Evolutionary conservation across 768 basidiomycete species (phyloP).

Genomic region (Phlebiopsis gigantea): DNA sequence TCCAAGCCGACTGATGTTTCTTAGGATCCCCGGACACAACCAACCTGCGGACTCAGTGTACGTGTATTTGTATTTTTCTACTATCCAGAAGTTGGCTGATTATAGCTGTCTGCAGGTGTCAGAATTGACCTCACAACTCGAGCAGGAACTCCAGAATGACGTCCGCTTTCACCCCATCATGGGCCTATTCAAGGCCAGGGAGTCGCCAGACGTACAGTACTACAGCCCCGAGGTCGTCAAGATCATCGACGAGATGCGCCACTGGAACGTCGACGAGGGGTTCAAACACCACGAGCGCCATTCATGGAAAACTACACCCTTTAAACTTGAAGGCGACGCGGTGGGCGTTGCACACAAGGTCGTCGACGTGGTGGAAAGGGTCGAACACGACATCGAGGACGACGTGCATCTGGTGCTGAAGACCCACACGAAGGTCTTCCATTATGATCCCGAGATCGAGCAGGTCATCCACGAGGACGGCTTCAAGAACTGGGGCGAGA

Average conservation of each 20-base stretch:
- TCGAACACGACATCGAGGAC: background rate
- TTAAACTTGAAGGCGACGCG: background rate
- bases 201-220: background rate
- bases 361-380: background rate
- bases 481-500: constrained; percentile 15
- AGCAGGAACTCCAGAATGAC: background rate
- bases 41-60: no score
- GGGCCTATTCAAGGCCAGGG: background rate
- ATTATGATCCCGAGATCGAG: background rate
- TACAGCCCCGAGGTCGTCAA: background rate
- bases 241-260: background rate
- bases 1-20: no score
- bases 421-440: background rate
- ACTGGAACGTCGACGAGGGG: background rate
- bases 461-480: background rate
- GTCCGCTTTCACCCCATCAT: background rate
- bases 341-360: background rate
- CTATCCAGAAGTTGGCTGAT: background rate
- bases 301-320: background rate
- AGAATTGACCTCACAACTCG: background rate
- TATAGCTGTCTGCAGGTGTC: background rate
- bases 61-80: background rate
- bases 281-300: background rate
- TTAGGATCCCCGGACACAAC: no score
- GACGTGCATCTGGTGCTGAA: background rate